These are phyloP conservation scores for Kwoniella bestiolae DNA, from an alignment of 768 basidiomycete species.

Conservation along the genomic window DNA sequence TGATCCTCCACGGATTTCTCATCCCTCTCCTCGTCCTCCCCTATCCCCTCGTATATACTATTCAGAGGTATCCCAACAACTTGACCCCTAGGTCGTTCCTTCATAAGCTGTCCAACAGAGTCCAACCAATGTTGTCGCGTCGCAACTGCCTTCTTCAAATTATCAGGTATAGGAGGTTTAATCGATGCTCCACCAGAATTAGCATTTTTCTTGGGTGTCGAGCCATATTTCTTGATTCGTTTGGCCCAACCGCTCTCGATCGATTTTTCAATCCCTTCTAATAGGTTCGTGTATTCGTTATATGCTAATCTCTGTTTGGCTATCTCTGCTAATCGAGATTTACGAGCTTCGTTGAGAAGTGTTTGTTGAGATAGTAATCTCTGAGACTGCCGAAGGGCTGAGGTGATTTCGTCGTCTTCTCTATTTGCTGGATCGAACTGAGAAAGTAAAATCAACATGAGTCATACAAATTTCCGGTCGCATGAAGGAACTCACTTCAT, in stretches of 20 bases:
- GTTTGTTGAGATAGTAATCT: constrained; percentile 75
- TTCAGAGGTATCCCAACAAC: constrained; percentile 38
- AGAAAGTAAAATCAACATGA: background rate
- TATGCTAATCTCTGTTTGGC: constrained; percentile 87
- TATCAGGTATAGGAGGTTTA: constrained; percentile 51
- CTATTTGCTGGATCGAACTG: constrained; percentile 60
- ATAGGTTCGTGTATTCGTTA: constrained; percentile 83
- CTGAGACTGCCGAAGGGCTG: constrained; percentile 86
- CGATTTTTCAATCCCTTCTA: constrained; percentile 84
- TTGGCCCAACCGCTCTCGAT: constrained; percentile 75
- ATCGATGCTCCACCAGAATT: constrained; percentile 49
- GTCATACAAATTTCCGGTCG: constrained; percentile 2
- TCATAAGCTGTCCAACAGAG: constrained; percentile 73
- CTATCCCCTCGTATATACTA: constrained; percentile 69
- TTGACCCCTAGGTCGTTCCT: constrained; percentile 67
- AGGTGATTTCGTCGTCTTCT: constrained; percentile 85
- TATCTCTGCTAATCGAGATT: constrained; percentile 70
- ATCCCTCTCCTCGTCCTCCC: constrained; percentile 39
- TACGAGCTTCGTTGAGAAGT: constrained; percentile 81
- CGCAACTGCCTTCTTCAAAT: constrained; percentile 64
- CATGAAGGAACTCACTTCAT: constrained; percentile 70
- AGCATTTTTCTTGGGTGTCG: constrained; percentile 48
- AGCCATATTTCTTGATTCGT: constrained; percentile 73
- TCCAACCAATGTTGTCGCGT: constrained; percentile 80
- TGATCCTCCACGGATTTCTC: constrained; percentile 41